These are phyloP conservation scores for Cornus florida DNA, from an alignment of 148 eudicot genomes.

Conservation along the genomic window DNA sequence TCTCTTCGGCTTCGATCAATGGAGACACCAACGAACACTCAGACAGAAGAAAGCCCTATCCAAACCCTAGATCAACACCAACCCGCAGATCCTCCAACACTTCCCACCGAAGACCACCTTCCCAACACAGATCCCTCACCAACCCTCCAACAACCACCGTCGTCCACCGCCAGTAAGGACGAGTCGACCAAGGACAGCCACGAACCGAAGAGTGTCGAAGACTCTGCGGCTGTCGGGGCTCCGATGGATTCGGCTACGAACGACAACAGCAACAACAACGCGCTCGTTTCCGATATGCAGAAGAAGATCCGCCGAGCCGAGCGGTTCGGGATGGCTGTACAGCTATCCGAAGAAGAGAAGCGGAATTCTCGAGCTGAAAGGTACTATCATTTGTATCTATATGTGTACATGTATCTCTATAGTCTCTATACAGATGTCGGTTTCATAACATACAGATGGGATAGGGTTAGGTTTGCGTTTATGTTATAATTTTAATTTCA, in stretches of 20 bases:
- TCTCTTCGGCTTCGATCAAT: slow-evolving; percentile 1
- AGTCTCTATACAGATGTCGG: too few relatives aligned
- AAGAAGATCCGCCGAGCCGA: slow-evolving; percentile 72
- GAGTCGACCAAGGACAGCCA: not conserved
- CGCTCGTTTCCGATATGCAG: slow-evolving; percentile 24
- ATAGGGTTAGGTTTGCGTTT: not conserved
- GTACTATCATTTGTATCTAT: slow-evolving; percentile 25
- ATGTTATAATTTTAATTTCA: not conserved
- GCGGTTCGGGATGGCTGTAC: slow-evolving; percentile 65
- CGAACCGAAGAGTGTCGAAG: slow-evolving; percentile 21
- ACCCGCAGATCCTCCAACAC: slow-evolving; percentile 14
- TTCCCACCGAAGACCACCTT: not conserved
- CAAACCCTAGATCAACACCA: slow-evolving; percentile 7
- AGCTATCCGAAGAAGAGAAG: slow-evolving; percentile 64
- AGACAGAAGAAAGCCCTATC: slow-evolving; percentile 25
- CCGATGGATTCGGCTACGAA: not conserved
- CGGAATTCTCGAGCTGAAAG: slow-evolving; percentile 74
- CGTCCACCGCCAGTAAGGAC: slow-evolving; percentile 11
- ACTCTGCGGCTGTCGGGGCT: slow-evolving; percentile 11
- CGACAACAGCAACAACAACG: not conserved
- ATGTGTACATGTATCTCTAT: too few relatives aligned
- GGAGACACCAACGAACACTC: slow-evolving; percentile 13
- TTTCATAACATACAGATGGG: not conserved
- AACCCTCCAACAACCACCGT: slow-evolving; percentile 9
- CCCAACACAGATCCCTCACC: not conserved